Evolutionary conservation across 2,329 filamentous ascomycete genomes (phyloP), one percentile per base, ranked within the genome.

Genomic region (Erysiphe neolycopersici): DNA sequence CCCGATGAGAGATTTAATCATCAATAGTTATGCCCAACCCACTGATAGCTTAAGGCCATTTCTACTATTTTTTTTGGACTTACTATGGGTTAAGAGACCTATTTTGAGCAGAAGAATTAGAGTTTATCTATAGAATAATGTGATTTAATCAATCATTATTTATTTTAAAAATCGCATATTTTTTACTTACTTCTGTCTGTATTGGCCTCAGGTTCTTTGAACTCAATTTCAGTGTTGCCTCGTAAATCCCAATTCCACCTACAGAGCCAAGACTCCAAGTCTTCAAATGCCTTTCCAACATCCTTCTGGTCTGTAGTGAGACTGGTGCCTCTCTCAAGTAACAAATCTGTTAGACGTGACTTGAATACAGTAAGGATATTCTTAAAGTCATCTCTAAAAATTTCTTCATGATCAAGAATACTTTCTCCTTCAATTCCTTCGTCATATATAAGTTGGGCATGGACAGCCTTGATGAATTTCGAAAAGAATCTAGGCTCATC

Each of bases 381-480:
- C 33, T 62, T 63, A 38, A 76, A 53, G 11, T 58, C 55, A 18
- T 54, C 43, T 8, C 43, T 41, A 12, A 55, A 45, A 32, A 47
- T 49, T 1, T 58, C 51, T 9, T 55, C 55, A 10, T 60, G 54
- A 38, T 58, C 56, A 12, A 57, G 49, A 32, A 58, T 57, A n/a
- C 61, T 63, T 0, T 58, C 61, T 5, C 66, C 64, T 8, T 73
- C 54, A 50, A 64, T 63, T 5, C 59, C 56, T 13, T 65, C 61
- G 45, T 67, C 64, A 48, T 70, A 73, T 4, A 63, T 54, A 30
- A 76, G 54, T 53, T 77, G 72, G 0, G 68, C 63, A 40, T 68
- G 62, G 26, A 76, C 52, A 0, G 65, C 62, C 38, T 60, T 60
- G 12, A 75, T 56, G 30, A 75, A 58, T n/a, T 54, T 53, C 2